Conservation (phyloP, 768 basidiomycete species). For the Boletus bicolor region DNA sequence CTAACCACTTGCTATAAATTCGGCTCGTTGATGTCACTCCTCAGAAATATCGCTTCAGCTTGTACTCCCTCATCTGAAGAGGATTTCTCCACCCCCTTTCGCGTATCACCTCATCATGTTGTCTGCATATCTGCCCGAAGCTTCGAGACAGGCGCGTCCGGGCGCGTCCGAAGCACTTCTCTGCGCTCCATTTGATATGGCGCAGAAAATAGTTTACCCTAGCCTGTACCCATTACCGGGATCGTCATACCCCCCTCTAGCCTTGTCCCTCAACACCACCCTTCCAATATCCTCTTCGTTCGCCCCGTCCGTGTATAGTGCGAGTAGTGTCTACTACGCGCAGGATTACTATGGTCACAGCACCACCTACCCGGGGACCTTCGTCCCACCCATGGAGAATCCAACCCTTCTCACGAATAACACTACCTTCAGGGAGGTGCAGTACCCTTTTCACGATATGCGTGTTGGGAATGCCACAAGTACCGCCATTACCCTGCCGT, state of each 20-base stretch:
- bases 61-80: too few species aligned
- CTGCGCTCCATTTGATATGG: too few species aligned
- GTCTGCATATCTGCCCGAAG: neutral
- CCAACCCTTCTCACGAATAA: neutral
- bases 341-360: neutral
- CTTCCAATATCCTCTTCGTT: neutral
- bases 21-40: neutral
- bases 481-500: neutral
- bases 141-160: neutral
- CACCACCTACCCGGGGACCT: neutral
- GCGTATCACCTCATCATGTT: neutral
- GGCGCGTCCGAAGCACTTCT: neutral
- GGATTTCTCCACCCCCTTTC: neutral
- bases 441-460: neutral
- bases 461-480: neutral
- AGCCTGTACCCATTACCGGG: neutral
- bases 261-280: neutral
- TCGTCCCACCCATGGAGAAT: neutral
- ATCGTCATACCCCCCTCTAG: neutral
- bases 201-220: neutral
- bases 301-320: too few species aligned
- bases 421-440: neutral
- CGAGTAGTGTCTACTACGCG: neutral
- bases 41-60: neutral
- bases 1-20: constrained; percentile 1